Evolutionary conservation across 2,329 filamentous ascomycete species (phyloP), one percentile per base, ranked within the genome.

Genomic region (Fusarium neocosmosporiellum): DNA sequence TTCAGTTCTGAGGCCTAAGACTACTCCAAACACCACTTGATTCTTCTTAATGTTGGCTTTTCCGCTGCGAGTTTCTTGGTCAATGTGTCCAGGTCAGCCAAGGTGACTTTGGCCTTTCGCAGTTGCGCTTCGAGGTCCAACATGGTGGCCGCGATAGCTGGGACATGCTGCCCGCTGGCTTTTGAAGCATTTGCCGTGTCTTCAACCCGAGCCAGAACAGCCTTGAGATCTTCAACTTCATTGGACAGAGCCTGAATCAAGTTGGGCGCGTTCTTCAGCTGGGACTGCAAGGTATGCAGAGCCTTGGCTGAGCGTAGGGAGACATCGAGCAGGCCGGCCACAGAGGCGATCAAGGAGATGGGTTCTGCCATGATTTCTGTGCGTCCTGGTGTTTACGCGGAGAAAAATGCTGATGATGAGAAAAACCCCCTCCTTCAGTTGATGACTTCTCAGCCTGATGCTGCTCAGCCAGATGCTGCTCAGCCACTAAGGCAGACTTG

Each of bases 241-340:
- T 64, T 58, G 2, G 50, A 29, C 31, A 64, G 31, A n/a, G 50
- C 34, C 16, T 7, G 50, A 3, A 64, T 64, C 27, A 58, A 20
- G 33, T 20, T 39, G 9, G 61, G 61, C 29, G 61, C 61, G n/a
- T 64, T 64, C n/a, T 8, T 64, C 18, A 64, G 31, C 22, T 64
- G 27, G 18, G 31, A 27, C 14, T 64, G 33, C 20, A 60, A 27
- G 27, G 14, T 29, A 29, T 60, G 27, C 1, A 65, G 34, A 2
- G 37, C 39, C 13, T 58, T 58, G 27, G 50, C 58, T 1, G 37
- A 29, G 22, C 53, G 62, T 3, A 59, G 7, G 34, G 34, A 16
- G 5, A 60, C 27, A 13, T 65, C 54, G 33, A 60, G 46, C 8
- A 60, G 8, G 9, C 43, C 53, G 20, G 53, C 27, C 50, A 58